Base-by-base conservation (phyloP, 1,284 basidiomycete genomes). In the Leccinum griseonigrum region DNA sequence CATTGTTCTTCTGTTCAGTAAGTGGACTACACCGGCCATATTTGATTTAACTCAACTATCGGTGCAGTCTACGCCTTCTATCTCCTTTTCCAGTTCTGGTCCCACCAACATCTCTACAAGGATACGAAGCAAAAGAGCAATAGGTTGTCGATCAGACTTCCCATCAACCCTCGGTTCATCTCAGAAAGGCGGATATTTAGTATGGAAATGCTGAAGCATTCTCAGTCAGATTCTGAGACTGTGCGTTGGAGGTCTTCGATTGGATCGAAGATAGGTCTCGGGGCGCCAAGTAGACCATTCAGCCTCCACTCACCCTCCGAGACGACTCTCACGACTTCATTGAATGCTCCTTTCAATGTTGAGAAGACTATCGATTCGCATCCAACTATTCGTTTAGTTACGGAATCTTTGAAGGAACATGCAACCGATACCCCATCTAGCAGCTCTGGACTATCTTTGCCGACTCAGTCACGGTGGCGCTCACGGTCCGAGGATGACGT, bases 61-160 rank as follows among this genome's bases (percentile, higher is more conserved):
- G 18, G 46, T 36, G 26, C 64, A 90, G 88, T 89, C 61, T 94
- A 95, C 71, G 68, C 79, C 18, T 82, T 85, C 18, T 95, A 94
- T 72, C 82, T 96, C 36, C 69, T 94, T 56, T 97, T 96, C 77
- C 94, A 95, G 71, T 83, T 96, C 34, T 95, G 86, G 82, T 93
- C 93, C 0, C 94, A 97, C 74, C 84, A 86, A 18, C 84, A 94
- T 67, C 82, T 95, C 10, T 96, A 92, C 75, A 78, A 84, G 57
- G 88, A 91, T 62, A 74, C 74, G 48, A 77, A 77, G 61, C 77
- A 77, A 65, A 82, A 77, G 64, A 84, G 80, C 66, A 67, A 73
- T 54, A 73, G 67, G 34, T 61, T 81, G 31, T 75, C 80, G n/a
- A 63, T 74, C 57, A 78, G 67, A 56, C 67, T 77, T 7, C 70